Evolutionary conservation across 805 yeast species (phyloP).

Genomic region (Lipomyces mesembrius): DNA sequence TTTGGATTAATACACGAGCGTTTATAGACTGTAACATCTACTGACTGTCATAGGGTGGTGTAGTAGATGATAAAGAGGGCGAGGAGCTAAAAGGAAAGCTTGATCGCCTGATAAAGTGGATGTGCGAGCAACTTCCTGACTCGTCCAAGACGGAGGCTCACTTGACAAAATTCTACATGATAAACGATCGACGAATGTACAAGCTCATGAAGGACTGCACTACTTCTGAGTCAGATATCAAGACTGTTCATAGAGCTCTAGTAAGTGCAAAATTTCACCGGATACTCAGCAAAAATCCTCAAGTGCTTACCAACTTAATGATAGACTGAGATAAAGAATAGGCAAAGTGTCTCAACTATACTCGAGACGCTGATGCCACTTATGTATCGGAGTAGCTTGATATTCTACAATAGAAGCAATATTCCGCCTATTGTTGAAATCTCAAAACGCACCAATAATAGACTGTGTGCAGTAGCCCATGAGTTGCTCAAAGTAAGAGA

Average conservation of each 20-base stretch:
- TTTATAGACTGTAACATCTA: slow-evolving; percentile 12
- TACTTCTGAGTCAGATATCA: slow-evolving; percentile 62
- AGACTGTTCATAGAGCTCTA: slow-evolving; percentile 62
- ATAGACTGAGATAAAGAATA: not conserved
- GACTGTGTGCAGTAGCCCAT: slow-evolving; percentile 51
- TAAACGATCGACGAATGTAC: slow-evolving; percentile 64
- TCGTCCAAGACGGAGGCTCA: slow-evolving; percentile 55
- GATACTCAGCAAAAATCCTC: too few species aligned
- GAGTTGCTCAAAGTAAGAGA: slow-evolving; percentile 65
- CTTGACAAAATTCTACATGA: slow-evolving; percentile 56
- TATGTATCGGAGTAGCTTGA: slow-evolving; percentile 62
- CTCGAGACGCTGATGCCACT: slow-evolving; percentile 60
- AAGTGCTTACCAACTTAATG: slow-evolving; percentile 52
- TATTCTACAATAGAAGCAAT: slow-evolving; percentile 69
- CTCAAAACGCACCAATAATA: slow-evolving; percentile 48
- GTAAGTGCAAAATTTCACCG: not conserved
- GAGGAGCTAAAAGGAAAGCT: slow-evolving; percentile 19
- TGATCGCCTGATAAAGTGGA: slow-evolving; percentile 57
- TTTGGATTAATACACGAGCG: slow-evolving; percentile 32
- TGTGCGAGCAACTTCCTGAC: slow-evolving; percentile 62
- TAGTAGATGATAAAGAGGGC: slow-evolving; percentile 18
- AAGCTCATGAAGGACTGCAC: slow-evolving; percentile 61
- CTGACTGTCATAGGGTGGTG: slow-evolving; percentile 23
- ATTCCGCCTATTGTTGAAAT: slow-evolving; percentile 58
- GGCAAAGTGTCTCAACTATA: slow-evolving; percentile 51